Percentiles rank a stretch among this genome's conserved stretches.
Conservation (phyloP, 805 yeast genomes). For the Candida qinlingensis region DNA sequence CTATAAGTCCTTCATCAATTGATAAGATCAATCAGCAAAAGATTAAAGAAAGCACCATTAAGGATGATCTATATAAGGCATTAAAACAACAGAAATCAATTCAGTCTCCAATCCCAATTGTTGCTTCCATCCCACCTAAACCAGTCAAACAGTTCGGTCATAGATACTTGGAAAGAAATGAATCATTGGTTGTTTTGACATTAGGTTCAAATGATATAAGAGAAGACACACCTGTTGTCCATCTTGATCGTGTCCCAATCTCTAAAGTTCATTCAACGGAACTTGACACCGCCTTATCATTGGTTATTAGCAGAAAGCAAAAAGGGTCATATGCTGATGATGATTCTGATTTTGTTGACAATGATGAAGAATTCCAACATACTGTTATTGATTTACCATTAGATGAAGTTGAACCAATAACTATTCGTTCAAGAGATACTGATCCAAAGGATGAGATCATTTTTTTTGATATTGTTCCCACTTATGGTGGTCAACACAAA, state of each 20-base stretch:
- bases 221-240: constrained; percentile 50
- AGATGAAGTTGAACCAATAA: constrained; percentile 71
- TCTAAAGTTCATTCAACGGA: constrained; percentile 76
- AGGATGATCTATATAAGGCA: constrained; percentile 15
- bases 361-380: constrained; percentile 46
- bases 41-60: constrained; percentile 16
- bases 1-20: constrained; percentile 9
- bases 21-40: constrained; percentile 13
- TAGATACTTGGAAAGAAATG: constrained; percentile 52
- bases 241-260: constrained; percentile 67
- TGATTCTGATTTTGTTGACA: constrained; percentile 10
- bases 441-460: constrained; percentile 50
- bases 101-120: background rate
- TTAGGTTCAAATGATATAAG: constrained; percentile 83
- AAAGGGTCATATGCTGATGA: constrained; percentile 2
- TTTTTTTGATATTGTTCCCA: constrained; percentile 84
- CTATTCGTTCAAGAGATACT: constrained; percentile 53
- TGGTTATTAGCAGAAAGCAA: constrained; percentile 45
- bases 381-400: constrained; percentile 73
- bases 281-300: constrained; percentile 80
- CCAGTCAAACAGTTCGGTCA: constrained; percentile 87
- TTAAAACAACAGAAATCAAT: constrained; percentile 5
- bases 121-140: constrained; percentile 21
- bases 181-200: constrained; percentile 72
- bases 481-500: constrained; percentile 52